These are phyloP conservation scores for Saturnispora bothae DNA, from an alignment of 805 yeast species.

Conservation along the genomic window DNA sequence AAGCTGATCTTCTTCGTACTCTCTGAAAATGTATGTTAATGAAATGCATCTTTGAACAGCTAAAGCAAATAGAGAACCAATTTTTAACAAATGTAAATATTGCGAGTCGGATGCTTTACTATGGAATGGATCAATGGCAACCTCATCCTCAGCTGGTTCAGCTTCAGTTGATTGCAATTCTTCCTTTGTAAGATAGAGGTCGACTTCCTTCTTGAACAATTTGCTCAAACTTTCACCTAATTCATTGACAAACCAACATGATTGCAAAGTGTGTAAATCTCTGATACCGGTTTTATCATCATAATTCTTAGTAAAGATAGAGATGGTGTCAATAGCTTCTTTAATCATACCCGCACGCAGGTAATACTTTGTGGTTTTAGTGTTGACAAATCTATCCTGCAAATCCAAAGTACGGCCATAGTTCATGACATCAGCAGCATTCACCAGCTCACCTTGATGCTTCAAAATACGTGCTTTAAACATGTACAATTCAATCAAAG, in stretches of 20 bases:
- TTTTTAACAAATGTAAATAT: slow-evolving; percentile 30
- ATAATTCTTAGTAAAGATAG: slow-evolving; percentile 79
- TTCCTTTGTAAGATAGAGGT: slow-evolving; percentile 12
- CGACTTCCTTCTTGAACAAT: slow-evolving; percentile 31
- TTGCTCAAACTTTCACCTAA: slow-evolving; percentile 76
- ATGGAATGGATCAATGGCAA: slow-evolving; percentile 24
- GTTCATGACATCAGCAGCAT: slow-evolving; percentile 59
- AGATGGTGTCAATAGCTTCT: slow-evolving; percentile 61
- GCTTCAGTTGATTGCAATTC: slow-evolving; percentile 1
- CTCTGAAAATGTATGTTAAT: slow-evolving; percentile 55
- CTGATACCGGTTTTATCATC: slow-evolving; percentile 72
- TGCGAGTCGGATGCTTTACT: background rate
- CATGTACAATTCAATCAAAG: slow-evolving; percentile 72
- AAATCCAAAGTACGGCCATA: slow-evolving; percentile 67
- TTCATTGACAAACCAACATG: slow-evolving; percentile 79
- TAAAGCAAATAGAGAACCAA: slow-evolving; percentile 41
- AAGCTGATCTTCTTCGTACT: slow-evolving; percentile 72
- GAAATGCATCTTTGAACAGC: slow-evolving; percentile 71
- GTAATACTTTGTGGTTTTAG: slow-evolving; percentile 76
- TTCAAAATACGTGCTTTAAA: slow-evolving; percentile 73
- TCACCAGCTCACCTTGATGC: slow-evolving; percentile 48
- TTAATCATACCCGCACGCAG: slow-evolving; percentile 66
- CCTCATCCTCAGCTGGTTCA: slow-evolving; percentile 22
- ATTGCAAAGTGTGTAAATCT: slow-evolving; percentile 83
- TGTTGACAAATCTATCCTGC: slow-evolving; percentile 86